Evolutionary conservation across 257 asterid species (phyloP).

Genomic region (Ballota nigra): DNA sequence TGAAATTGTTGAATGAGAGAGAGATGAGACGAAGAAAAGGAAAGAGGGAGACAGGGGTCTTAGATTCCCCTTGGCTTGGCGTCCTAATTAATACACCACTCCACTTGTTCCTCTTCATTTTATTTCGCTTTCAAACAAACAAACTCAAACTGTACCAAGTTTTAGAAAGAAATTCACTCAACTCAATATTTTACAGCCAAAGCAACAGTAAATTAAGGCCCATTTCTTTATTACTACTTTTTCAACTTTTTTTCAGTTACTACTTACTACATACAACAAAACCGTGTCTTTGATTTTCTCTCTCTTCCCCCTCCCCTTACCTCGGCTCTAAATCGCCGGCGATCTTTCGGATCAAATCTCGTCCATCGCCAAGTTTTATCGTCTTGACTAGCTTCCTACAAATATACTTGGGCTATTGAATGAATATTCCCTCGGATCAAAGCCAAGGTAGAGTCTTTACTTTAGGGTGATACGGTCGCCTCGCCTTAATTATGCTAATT

Average conservation of each 20-base stretch:
- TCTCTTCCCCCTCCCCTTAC: conserved; percentile 23
- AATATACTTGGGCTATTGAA: neutral
- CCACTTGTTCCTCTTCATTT: conserved; percentile 15
- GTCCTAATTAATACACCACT: conserved; percentile 24
- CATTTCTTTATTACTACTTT: neutral
- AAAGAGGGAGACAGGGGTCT: conserved; percentile 17
- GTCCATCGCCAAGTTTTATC: conserved; percentile 15
- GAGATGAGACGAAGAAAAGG: neutral
- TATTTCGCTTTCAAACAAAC: neutral
- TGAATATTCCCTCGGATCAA: conserved; percentile 12
- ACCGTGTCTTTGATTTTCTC: conserved; percentile 28
- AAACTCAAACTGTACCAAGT: neutral
- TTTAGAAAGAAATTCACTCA: neutral
- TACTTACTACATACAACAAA: too few relatives aligned
- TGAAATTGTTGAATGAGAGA: neutral
- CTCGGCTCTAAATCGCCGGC: conserved; percentile 29
- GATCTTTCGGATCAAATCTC: conserved; percentile 25
- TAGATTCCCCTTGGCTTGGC: conserved; percentile 26
- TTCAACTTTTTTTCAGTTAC: conserved; percentile 16
- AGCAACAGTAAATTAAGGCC: conserved; percentile 9
- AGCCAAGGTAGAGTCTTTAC: conserved; percentile 17
- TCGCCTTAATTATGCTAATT: conserved; percentile 8
- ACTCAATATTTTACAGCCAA: conserved; percentile 1
- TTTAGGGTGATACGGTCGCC: neutral
- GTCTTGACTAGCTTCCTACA: neutral